Percentiles rank a stretch among this genome's conserved stretches.
Evolutionary conservation across 768 basidiomycete genomes (phyloP).

Genomic region (Mycena maculata): DNA sequence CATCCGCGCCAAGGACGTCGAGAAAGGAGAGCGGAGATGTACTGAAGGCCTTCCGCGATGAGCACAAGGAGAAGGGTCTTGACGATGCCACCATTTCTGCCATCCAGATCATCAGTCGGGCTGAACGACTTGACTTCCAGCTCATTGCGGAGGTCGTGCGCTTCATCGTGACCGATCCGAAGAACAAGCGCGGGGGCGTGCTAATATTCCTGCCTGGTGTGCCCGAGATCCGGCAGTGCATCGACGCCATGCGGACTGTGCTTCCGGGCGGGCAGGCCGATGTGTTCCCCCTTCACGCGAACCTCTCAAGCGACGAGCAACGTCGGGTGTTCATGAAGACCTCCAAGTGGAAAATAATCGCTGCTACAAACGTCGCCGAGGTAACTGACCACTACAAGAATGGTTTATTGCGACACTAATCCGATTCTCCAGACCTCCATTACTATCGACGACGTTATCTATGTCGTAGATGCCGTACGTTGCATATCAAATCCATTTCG

Average conservation of each 20-base stretch:
- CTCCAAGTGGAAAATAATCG: conserved; percentile 83
- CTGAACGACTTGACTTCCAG: conserved; percentile 81
- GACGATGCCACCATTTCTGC: conserved; percentile 61
- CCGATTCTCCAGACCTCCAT: conserved; percentile 70
- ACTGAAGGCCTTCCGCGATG: conserved; percentile 57
- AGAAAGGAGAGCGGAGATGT: conserved; percentile 60
- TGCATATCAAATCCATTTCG: background rate
- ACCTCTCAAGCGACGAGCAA: conserved; percentile 88
- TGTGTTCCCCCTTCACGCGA: conserved; percentile 88
- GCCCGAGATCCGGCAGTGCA: conserved; percentile 85
- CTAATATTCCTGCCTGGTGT: conserved; percentile 93
- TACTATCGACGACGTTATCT: conserved; percentile 89
- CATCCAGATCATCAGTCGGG: conserved; percentile 69
- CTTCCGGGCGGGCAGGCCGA: conserved; percentile 53
- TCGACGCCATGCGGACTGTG: conserved; percentile 63
- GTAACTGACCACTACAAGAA: no score
- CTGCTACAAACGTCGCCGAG: conserved; percentile 92
- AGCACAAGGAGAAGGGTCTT: conserved; percentile 65
- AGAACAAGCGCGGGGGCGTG: conserved; percentile 69
- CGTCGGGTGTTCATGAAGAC: conserved; percentile 75
- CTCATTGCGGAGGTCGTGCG: conserved; percentile 75
- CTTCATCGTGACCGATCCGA: conserved; percentile 64
- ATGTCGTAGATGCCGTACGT: conserved; percentile 75
- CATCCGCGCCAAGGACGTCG: conserved; percentile 47
- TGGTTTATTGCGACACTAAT: no score